Conservation (phyloP, 352 stramenopile species). For the Globisporangium spiculum region DNA sequence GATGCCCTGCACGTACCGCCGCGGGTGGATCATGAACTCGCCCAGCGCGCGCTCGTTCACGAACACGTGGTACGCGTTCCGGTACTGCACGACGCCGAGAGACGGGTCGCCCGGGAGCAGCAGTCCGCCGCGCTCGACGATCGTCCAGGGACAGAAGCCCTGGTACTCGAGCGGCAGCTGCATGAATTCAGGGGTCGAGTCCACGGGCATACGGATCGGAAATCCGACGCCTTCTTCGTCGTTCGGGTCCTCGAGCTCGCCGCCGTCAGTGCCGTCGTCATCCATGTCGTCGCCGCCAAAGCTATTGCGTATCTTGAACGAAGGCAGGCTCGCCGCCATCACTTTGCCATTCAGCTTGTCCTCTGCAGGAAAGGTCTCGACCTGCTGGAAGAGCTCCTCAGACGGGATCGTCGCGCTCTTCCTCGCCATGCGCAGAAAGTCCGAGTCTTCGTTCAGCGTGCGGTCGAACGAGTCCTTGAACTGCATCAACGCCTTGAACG, state of each 20-base stretch:
- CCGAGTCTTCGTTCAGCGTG: slow-evolving; percentile 48
- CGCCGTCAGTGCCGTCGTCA: slow-evolving; percentile 18
- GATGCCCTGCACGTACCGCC: slow-evolving; percentile 72
- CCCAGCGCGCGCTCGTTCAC: slow-evolving; percentile 86
- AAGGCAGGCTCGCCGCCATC: slow-evolving; percentile 12
- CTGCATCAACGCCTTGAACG: slow-evolving; percentile 62
- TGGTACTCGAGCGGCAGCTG: slow-evolving; percentile 93
- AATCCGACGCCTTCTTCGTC: slow-evolving; percentile 43
- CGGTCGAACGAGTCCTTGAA: slow-evolving; percentile 76
- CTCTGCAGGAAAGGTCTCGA: slow-evolving; percentile 57
- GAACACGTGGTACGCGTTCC: slow-evolving; percentile 91
- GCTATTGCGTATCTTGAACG: slow-evolving; percentile 29
- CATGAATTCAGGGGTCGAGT: slow-evolving; percentile 93
- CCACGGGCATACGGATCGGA: slow-evolving; percentile 85
- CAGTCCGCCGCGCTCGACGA: slow-evolving; percentile 85
- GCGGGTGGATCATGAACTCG: slow-evolving; percentile 88
- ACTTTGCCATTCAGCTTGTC: slow-evolving; percentile 22
- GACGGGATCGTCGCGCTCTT: slow-evolving; percentile 52
- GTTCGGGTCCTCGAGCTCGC: slow-evolving; percentile 19
- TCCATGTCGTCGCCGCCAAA: slow-evolving; percentile 36
- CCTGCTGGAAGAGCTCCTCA: slow-evolving; percentile 69
- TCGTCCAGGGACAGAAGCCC: slow-evolving; percentile 92
- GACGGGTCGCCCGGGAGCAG: slow-evolving; percentile 89
- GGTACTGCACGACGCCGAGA: slow-evolving; percentile 89
- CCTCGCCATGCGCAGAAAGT: slow-evolving; percentile 50